These are phyloP conservation scores for Pseudogymnoascus sp. DNA, from an alignment of 2,329 filamentous ascomycete genomes.

Conservation along the genomic window DNA sequence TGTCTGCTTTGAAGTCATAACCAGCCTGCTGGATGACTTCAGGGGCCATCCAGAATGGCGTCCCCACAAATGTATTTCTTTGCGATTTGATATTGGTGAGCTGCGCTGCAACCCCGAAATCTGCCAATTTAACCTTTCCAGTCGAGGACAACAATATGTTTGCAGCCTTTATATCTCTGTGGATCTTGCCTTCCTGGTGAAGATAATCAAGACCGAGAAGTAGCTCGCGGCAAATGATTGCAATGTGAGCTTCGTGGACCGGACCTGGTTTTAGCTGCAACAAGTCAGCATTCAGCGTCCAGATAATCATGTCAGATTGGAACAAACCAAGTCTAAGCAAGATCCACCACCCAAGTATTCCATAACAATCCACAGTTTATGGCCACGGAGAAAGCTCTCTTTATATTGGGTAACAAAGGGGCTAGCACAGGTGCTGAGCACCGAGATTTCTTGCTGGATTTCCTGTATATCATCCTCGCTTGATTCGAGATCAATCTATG, in stretches of 20 bases:
- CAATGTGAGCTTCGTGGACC: slow-evolving; percentile 84
- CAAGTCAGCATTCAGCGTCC: slow-evolving; percentile 14
- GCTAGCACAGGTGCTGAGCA: slow-evolving; percentile 90
- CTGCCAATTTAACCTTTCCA: slow-evolving; percentile 89
- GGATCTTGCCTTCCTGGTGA: slow-evolving; percentile 89
- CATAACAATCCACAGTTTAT: slow-evolving; percentile 99
- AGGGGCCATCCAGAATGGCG: slow-evolving; percentile 94
- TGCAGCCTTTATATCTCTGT: slow-evolving; percentile 93
- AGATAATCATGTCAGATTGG: neutral
- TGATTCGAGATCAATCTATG: slow-evolving; percentile 92
- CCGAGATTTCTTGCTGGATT: slow-evolving; percentile 93
- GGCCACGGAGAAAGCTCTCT: slow-evolving; percentile 87
- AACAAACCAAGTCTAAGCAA: slow-evolving; percentile 74
- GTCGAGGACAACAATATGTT: slow-evolving; percentile 87
- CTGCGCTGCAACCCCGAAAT: slow-evolving; percentile 95
- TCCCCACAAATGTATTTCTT: slow-evolving; percentile 94
- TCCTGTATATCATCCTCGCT: slow-evolving; percentile 98
- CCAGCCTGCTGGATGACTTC: slow-evolving; percentile 85
- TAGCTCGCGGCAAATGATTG: slow-evolving; percentile 87
- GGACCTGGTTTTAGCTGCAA: slow-evolving; percentile 75
- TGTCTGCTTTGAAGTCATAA: slow-evolving; percentile 83
- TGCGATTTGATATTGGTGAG: slow-evolving; percentile 97
- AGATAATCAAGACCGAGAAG: slow-evolving; percentile 87
- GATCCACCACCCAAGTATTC: slow-evolving; percentile 94
- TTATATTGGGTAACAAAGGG: slow-evolving; percentile 94